Evolutionary conservation across 345 rosid species (phyloP).

Genomic region (Brassica napus): Da-Ae NC_063444.1:12649001-12649500

Average conservation of each 20-base stretch:
- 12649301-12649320: constrained; percentile 95
- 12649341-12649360: constrained; percentile 89
- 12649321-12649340: constrained; percentile 91
- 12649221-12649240: constrained; percentile 96
- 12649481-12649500: constrained; percentile 90
- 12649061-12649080: constrained; percentile 73
- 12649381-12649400: constrained; percentile 82
- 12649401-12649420: constrained; percentile 94
- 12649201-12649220: constrained; percentile 93
- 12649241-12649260: constrained; percentile 87
- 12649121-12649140: background rate
- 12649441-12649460: constrained; percentile 74
- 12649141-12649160: constrained; percentile 61
- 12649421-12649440: constrained; percentile 84
- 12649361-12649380: constrained; percentile 88
- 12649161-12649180: constrained; percentile 75
- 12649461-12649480: constrained; percentile 94
- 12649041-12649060: constrained; percentile 90
- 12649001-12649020: constrained; percentile 77
- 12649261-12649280: constrained; percentile 94
- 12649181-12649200: constrained; percentile 95
- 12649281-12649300: constrained; percentile 98
- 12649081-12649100: constrained; percentile 52
- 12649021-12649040: constrained; percentile 94
- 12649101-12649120: background rate